Evolutionary conservation across 1,284 basidiomycete genomes (phyloP), one percentile per base, ranked within the genome.

Genomic region (Trametes polyzona): DNA sequence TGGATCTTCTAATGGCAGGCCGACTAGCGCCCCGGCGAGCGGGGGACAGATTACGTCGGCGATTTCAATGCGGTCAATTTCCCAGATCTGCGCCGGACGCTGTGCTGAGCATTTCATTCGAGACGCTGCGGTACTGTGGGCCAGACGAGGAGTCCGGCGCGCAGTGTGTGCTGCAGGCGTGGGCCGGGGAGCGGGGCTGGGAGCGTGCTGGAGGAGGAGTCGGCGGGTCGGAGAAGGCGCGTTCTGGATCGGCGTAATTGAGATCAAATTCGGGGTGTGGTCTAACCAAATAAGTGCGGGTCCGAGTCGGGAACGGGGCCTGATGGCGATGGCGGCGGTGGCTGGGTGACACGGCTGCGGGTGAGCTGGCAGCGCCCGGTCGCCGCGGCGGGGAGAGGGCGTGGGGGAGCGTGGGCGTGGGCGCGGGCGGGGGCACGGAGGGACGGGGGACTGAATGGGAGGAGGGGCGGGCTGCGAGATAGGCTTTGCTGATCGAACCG

Each of bases 401-500:
- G 35, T 17, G 26, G 24, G 21, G 8, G 23, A 12, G 30, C 14
- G 49, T 16, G 27, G 48, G 41, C 44, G 40, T n/a, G 39, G 41
- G 36, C 17, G 30, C 33, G 36, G 37, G 57, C 30, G 43, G 24
- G 19, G 50, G 47, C n/a, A 23, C n/a, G 32, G 50, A 26, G 23
- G 57, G 58, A 58, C 57, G 56, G 39, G 62, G 60, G 52, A 51
- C 21, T 24, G 37, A 35, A n/a, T 29, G 24, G 16, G 27, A 27
- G 9, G 43, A 46, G 24, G 32, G 4, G 26, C 35, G 21, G 21
- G 27, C 35, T 39, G 29, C 51, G 53, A 59, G 56, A 67, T 69
- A 66, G 65, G 61, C 64, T 69, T 67, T 61, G 55, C 27, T 59
- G 61, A 58, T 62, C 54, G 54, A 42, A 52, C 44, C 41, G 41